These are phyloP conservation scores for Trichoderma afroharzianum DNA, from an alignment of 2,329 filamentous ascomycete genomes.

Conservation along the genomic window DNA sequence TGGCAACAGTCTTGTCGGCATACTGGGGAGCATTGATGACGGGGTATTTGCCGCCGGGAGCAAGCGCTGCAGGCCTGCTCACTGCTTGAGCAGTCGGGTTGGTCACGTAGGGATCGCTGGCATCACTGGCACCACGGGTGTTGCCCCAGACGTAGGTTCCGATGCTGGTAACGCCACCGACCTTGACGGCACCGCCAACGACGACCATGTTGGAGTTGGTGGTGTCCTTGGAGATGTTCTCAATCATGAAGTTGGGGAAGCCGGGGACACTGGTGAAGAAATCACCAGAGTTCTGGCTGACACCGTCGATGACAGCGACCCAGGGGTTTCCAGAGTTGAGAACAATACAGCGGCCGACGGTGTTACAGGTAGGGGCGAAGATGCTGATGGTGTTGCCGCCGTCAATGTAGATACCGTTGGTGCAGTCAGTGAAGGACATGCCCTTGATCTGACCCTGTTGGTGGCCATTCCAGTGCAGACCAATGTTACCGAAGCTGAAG, in stretches of 20 bases:
- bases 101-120: slow-evolving; percentile 10
- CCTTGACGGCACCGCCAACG: slow-evolving; percentile 11
- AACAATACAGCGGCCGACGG: slow-evolving; percentile 11
- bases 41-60: slow-evolving; percentile 13
- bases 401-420: slow-evolving; percentile 14
- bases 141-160: slow-evolving; percentile 17
- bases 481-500: slow-evolving; percentile 22
- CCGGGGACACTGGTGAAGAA: slow-evolving; percentile 10
- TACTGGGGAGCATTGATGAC: slow-evolving; percentile 14
- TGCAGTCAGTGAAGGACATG: slow-evolving; percentile 12
- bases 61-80: slow-evolving; percentile 15
- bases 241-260: slow-evolving; percentile 17
- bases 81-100: not conserved
- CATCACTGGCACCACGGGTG: slow-evolving; percentile 6
- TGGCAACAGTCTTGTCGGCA: not conserved
- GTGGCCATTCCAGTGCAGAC: slow-evolving; percentile 21
- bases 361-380: slow-evolving; percentile 14
- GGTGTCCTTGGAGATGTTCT: slow-evolving; percentile 22
- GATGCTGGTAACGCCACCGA: slow-evolving; percentile 12
- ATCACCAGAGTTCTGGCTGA: slow-evolving; percentile 16
- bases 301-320: slow-evolving; percentile 15
- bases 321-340: slow-evolving; percentile 14
- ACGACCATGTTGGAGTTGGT: slow-evolving; percentile 21
- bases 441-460: slow-evolving; percentile 19
- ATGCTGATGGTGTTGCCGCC: slow-evolving; percentile 13